Conservation (phyloP, 495 filamentous ascomycete species). For the Trichoderma asperelloides region DNA sequence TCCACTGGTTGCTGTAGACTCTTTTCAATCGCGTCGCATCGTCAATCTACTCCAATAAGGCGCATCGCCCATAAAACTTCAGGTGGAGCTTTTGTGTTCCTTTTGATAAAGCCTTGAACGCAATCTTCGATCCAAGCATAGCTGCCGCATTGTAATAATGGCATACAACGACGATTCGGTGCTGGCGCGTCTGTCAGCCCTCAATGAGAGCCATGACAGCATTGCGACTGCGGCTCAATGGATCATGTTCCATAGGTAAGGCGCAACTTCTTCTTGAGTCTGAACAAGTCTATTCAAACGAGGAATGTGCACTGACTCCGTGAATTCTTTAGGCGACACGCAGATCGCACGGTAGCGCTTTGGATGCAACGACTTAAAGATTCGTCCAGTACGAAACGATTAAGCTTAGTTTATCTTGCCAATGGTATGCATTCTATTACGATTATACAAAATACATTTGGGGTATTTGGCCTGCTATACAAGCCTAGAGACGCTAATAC, state of each 20-base stretch:
- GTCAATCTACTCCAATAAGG: not conserved
- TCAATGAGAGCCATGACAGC: constrained; percentile 94
- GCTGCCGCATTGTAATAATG: constrained; percentile 42
- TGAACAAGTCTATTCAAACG: no score
- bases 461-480: not conserved
- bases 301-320: not conserved
- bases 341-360: constrained; percentile 75
- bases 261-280: not conserved
- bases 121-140: not conserved
- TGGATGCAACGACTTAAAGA: constrained; percentile 88
- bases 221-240: constrained; percentile 95
- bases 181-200: constrained; percentile 81
- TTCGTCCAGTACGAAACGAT: constrained; percentile 67
- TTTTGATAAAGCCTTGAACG: not conserved
- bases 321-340: constrained; percentile 58
- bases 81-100: not conserved
- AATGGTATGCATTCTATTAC: constrained; percentile 57
- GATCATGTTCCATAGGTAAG: constrained; percentile 97
- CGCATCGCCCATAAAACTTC: not conserved
- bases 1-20: constrained; percentile 5
- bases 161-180: constrained; percentile 91
- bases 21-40: not conserved
- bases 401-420: constrained; percentile 89
- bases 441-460: not conserved
- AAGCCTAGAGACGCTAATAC: not conserved